These are phyloP conservation scores for Apiospora phragmitis DNA, from an alignment of 2,329 filamentous ascomycete species.

Conservation along the genomic window DNA sequence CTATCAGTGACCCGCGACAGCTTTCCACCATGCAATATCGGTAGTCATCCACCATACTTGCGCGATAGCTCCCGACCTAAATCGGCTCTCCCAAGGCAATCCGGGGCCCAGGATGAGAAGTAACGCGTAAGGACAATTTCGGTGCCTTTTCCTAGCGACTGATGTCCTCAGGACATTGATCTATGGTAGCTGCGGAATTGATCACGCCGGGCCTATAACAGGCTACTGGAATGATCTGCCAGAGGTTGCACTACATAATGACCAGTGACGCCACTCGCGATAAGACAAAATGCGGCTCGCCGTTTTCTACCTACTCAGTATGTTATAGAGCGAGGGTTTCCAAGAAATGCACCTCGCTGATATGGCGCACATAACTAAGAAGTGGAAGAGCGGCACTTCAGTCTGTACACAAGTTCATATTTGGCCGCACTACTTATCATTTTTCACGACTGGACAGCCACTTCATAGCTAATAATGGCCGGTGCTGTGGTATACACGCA, in stretches of 20 bases:
- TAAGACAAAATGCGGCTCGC: neutral
- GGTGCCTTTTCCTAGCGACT: neutral
- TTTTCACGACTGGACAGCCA: neutral
- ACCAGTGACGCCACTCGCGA: neutral
- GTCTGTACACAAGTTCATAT: neutral
- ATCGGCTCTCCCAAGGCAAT: neutral
- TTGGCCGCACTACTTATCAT: neutral
- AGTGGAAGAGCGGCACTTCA: no score
- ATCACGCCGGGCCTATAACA: neutral
- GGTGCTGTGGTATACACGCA: neutral
- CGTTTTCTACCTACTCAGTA: neutral
- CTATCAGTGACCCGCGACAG: neutral
- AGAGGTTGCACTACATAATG: neutral
- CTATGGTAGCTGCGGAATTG: neutral
- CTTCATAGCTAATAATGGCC: neutral
- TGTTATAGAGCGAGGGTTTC: no score
- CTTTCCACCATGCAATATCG: neutral
- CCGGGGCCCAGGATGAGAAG: neutral
- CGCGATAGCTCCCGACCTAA: neutral
- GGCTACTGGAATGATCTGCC: neutral
- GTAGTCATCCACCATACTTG: neutral
- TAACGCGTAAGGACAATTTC: neutral
- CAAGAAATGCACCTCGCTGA: neutral
- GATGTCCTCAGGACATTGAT: neutral
- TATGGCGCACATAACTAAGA: no score